Base-by-base conservation (phyloP, 2,329 filamentous ascomycete genomes). In the Neonectria sp. region DNA sequence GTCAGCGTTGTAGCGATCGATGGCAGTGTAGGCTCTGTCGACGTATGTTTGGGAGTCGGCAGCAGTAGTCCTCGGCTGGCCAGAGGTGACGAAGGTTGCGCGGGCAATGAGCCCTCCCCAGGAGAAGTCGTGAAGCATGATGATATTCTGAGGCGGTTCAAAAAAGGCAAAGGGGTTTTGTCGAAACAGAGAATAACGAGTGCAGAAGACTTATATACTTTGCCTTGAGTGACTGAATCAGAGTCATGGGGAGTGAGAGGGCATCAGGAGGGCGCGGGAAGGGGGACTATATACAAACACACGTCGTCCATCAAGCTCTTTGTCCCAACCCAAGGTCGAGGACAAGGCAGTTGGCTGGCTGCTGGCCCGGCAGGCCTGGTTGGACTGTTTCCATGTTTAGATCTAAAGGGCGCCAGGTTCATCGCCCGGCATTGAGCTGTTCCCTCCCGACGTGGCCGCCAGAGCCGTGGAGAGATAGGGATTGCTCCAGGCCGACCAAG, bases 1-100 rank as follows among this genome's bases (percentile, higher is more conserved):
- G 17, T 78, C 71, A 3, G 71, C 67, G 72, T 92, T 89, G 2
- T 93, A 82, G 6, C 83, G 76, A 40, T 80, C 70, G 46, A 83
- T 80, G 6, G 80, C 79, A 17, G 71, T 60, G 4, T 75, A 71
- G 4, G 83, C 73, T 59, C 80, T 72, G 15, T 70, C 68, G 11
- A 77, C 74, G 72, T 85, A 85, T 53, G 51, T 57, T 11, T 74
- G 33, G 53, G 29, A 33, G 51, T 68, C 25, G 56, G 63, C 21
- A n/a, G 48, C 67, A 53, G 71, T 70, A 40, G 73, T 71, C 55
- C 67, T 58, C 21, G 61, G 63, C 45, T 64, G 69, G 46, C 62
- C 48, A 37, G 74, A 72, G 46, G 65, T 48, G 46, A 68, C 29
- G 40, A 75, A 66, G 49, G 66, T 68, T 27, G 72, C 66, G 43